Evolutionary conservation across 1,284 basidiomycete genomes (phyloP).

Genomic region (Fomitopsis pinicola): DNA sequence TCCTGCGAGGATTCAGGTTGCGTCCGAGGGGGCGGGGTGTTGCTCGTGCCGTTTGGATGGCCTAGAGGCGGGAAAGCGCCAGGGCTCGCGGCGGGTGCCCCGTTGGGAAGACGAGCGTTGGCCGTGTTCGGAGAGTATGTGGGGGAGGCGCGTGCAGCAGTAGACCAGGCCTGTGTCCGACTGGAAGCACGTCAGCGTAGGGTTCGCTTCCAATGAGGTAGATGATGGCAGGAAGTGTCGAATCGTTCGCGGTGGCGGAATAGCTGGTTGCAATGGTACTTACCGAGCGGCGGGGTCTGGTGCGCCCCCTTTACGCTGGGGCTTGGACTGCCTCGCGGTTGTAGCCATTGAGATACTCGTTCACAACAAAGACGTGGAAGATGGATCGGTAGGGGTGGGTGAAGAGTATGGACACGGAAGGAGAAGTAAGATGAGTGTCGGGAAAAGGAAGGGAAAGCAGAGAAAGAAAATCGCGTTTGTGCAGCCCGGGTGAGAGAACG

Average conservation of each 20-base stretch:
- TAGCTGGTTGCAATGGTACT: slow-evolving; percentile 22
- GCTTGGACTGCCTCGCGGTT: slow-evolving; percentile 55
- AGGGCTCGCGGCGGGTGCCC: slow-evolving; percentile 30
- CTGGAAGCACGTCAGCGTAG: slow-evolving; percentile 32
- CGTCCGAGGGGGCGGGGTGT: slow-evolving; percentile 27
- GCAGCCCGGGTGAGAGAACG: not conserved
- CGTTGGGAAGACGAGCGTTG: slow-evolving; percentile 45
- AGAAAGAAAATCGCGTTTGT: not conserved
- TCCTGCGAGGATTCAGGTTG: slow-evolving; percentile 40
- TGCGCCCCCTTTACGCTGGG: slow-evolving; percentile 46
- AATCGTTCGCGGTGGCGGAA: slow-evolving; percentile 14
- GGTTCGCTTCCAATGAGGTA: not conserved
- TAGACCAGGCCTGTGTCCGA: slow-evolving; percentile 56
- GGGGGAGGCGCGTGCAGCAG: slow-evolving; percentile 53
- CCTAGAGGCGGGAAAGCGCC: slow-evolving; percentile 47
- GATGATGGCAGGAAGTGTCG: slow-evolving; percentile 1
- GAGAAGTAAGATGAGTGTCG: slow-evolving; percentile 21
- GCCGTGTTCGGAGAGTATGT: slow-evolving; percentile 56
- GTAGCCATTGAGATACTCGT: slow-evolving; percentile 45
- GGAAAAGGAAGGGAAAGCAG: slow-evolving; percentile 12
- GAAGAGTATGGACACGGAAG: slow-evolving; percentile 27
- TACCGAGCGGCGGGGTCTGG: slow-evolving; percentile 54
- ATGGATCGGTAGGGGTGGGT: not conserved
- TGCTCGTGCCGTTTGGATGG: slow-evolving; percentile 43
- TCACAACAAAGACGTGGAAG: slow-evolving; percentile 18